Base-by-base conservation (phyloP, 768 basidiomycete genomes). In the Daedaleopsis sinensis region DNA sequence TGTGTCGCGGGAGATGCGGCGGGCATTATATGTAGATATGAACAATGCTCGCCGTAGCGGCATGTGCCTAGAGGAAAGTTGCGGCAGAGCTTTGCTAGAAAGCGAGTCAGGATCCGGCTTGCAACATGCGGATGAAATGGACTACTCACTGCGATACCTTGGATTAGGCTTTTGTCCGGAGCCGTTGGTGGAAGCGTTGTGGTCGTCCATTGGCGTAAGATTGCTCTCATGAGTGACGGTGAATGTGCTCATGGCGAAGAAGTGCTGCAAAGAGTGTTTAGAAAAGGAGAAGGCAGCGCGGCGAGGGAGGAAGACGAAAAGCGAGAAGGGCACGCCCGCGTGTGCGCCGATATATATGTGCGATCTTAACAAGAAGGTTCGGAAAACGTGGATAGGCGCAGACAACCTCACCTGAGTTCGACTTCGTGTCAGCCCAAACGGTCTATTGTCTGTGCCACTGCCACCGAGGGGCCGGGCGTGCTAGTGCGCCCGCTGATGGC, bases 41-140 rank as follows among this genome's bases (percentile, higher is more conserved):
- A 57, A 52, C 65, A 65, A 46, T 60, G 43, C 13, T 58, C 61
- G 35, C 65, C 65, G 61, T 52, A 65, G 47, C 61, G 65, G 47
- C 65, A 65, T 5, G 49, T 56, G 10, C 65, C 65, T n/a, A 59
- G 50, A 12, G 61, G 58, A 50, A 53, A 62, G 55, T 62, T 62
- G 51, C 61, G 65, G 27, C 65, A 65, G 8, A 62, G 42, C 18
- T 58, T 65, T 6, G 59, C 63, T 65, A 43, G 16, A 24, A 11
- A 12, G 8, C 11, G 15, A 12, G 32, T 62, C 15, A 51, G 48
- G 11, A 42, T 13, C 9, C 7, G 27, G n/a, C 27, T 32, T 8
- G 18, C 4, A 13, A 36, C 24, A 36, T 3, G 11, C 9, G 21
- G 12, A 44, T 5, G 23, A 10, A 21, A 49, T 37, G 49, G 9